Evolutionary conservation across 2,329 filamentous ascomycete species (phyloP).

Genomic region (Lasiodiplodia hormozganensis): DNA sequence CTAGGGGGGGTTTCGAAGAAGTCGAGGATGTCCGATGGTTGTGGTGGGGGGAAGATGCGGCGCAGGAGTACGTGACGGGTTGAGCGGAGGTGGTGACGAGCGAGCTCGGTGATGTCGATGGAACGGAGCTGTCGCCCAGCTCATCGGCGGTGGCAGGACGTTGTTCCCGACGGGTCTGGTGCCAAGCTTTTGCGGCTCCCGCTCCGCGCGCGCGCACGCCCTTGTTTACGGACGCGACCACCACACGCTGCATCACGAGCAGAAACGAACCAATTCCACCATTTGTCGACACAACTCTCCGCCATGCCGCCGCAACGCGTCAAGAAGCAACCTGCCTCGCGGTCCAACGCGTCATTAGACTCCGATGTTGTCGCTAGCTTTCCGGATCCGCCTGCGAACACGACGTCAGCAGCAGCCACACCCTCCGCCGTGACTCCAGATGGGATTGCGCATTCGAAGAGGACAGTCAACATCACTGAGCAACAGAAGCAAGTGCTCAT

Average conservation of each 20-base stretch:
- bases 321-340: constrained; percentile 20
- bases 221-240: constrained; percentile 27
- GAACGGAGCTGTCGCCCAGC: constrained; percentile 15
- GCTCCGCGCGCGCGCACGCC: constrained; percentile 1
- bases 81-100: not conserved
- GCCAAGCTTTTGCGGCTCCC: constrained; percentile 27
- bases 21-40: not conserved
- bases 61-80: not conserved
- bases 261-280: not conserved
- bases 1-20: not conserved
- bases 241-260: not conserved
- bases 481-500: constrained; percentile 85
- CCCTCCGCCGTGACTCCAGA: constrained; percentile 34
- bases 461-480: constrained; percentile 40
- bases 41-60: not conserved
- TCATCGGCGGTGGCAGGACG: constrained; percentile 21
- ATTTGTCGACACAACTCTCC: not conserved
- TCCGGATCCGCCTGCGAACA: constrained; percentile 14
- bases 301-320: constrained; percentile 23
- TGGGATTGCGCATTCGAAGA: constrained; percentile 30
- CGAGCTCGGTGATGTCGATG: constrained; percentile 28
- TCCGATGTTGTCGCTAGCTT: constrained; percentile 14
- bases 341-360: not conserved
- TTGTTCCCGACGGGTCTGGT: constrained; percentile 5
- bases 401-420: constrained; percentile 32